phyloP scores from a whole-genome alignment of 306 rosid species.

The Trifolium subterraneum region DNA sequence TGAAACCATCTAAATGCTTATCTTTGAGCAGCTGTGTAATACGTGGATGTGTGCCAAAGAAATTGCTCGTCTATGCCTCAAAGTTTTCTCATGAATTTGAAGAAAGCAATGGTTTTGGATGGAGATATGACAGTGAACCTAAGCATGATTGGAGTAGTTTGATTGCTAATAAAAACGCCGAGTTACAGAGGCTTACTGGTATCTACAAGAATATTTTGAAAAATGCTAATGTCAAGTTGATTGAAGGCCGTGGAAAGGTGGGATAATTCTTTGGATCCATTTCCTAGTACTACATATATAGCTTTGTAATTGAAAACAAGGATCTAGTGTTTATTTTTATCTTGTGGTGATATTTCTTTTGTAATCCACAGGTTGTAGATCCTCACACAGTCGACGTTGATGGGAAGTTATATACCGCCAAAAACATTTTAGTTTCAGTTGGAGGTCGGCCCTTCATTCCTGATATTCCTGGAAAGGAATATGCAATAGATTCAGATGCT shows the following conservation, averaged over 20 bases:
- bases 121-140: slow-evolving; percentile 86
- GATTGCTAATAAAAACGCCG: slow-evolving; percentile 95
- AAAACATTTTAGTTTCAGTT: slow-evolving; percentile 79
- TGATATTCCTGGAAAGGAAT: slow-evolving; percentile 85
- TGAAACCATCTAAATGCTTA: background rate
- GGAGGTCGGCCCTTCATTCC: slow-evolving; percentile 97
- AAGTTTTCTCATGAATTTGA: slow-evolving; percentile 91
- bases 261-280: slow-evolving; percentile 20
- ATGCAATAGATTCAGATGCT: slow-evolving; percentile 93
- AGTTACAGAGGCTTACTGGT: slow-evolving; percentile 89
- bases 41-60: slow-evolving; percentile 98
- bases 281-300: background rate
- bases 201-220: slow-evolving; percentile 79
- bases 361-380: slow-evolving; percentile 65
- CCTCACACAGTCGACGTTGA: slow-evolving; percentile 88
- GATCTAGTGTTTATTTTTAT: background rate
- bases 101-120: slow-evolving; percentile 92
- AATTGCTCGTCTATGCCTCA: slow-evolving; percentile 80
- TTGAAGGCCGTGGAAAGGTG: slow-evolving; percentile 99
- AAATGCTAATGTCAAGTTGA: slow-evolving; percentile 67
- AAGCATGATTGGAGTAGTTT: slow-evolving; percentile 94
- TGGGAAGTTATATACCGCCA: slow-evolving; percentile 87
- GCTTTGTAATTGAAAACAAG: slow-evolving; percentile 4
- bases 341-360: slow-evolving; percentile 38
- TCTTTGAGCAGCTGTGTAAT: slow-evolving; percentile 76